A percentile compares a stretch with the other conserved stretches of the same genome.
Evolutionary conservation across 139 green algal species (phyloP).

Genomic region (Nannochloris sp.): DNA sequence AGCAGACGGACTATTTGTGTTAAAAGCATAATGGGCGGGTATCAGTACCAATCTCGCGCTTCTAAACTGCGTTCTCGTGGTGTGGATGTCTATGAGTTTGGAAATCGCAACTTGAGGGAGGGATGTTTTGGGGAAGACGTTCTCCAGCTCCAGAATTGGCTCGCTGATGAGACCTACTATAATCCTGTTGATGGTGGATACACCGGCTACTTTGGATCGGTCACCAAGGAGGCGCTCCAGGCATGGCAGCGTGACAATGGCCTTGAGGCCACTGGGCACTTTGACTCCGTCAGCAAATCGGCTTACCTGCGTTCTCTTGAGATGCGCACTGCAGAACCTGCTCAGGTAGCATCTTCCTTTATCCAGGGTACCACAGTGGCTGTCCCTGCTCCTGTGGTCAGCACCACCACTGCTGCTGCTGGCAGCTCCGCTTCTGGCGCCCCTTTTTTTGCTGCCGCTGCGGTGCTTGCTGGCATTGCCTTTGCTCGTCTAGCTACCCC

Average conservation of each 20-base stretch:
- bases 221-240: constrained; percentile 21
- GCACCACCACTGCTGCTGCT: too few species aligned
- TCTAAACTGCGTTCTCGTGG: constrained; percentile 3
- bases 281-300: constrained; percentile 16
- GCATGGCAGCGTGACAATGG: constrained; percentile 24
- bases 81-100: constrained; percentile 22
- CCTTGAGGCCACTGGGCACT: constrained; percentile 8
- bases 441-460: too few species aligned
- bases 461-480: too few species aligned
- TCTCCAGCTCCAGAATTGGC: constrained; percentile 16
- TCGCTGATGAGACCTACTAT: constrained; percentile 18
- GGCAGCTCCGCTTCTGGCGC: too few species aligned
- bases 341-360: too few species aligned
- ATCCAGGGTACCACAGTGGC: too few species aligned
- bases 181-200: background rate
- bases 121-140: constrained; percentile 21
- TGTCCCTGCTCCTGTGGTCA: too few species aligned
- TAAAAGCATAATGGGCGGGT: constrained; percentile 16
- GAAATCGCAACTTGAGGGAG: constrained; percentile 13
- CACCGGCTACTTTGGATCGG: constrained; percentile 23
- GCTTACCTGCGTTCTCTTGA: constrained; percentile 16
- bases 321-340: too few species aligned
- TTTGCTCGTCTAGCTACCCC: too few species aligned
- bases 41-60: constrained; percentile 16
- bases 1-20: too few species aligned